Evolutionary conservation across 2,329 filamentous ascomycete genomes (phyloP).

Genomic region (Xylariomycetidae sp.): DNA sequence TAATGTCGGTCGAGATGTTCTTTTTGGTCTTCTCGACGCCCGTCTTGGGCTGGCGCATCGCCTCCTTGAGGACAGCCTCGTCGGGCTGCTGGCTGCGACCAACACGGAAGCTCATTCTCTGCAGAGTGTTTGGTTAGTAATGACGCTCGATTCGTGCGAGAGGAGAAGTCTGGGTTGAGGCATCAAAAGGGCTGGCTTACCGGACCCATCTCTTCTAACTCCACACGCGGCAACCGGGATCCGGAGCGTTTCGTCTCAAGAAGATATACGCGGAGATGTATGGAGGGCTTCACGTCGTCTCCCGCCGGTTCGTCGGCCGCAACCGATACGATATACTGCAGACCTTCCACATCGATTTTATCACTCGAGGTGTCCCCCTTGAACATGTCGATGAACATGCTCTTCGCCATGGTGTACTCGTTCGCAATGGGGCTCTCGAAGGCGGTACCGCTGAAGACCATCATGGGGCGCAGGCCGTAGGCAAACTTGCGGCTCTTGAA

Average conservation of each 20-base stretch:
- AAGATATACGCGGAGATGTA: constrained; percentile 74
- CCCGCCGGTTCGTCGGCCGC: constrained; percentile 60
- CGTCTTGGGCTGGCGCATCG: constrained; percentile 77
- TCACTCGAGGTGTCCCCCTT: constrained; percentile 66
- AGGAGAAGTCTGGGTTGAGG: background rate
- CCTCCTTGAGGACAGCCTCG: constrained; percentile 75
- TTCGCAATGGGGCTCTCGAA: constrained; percentile 78
- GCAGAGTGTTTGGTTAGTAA: background rate
- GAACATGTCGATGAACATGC: constrained; percentile 85
- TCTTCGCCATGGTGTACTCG: constrained; percentile 81
- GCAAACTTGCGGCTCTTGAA: constrained; percentile 74
- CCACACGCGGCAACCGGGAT: constrained; percentile 80
- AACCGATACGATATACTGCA: constrained; percentile 85
- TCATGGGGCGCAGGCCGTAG: constrained; percentile 79
- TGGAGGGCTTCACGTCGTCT: constrained; percentile 45
- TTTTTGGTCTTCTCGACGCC: constrained; percentile 81
- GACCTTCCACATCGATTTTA: constrained; percentile 88
- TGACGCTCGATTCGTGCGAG: constrained; percentile 40
- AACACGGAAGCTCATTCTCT: constrained; percentile 55
- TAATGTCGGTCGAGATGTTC: constrained; percentile 84
- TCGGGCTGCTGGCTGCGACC: constrained; percentile 78
- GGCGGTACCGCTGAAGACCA: constrained; percentile 82
- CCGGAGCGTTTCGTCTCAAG: constrained; percentile 82
- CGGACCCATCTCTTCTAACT: constrained; percentile 92
- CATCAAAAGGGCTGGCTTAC: constrained; percentile 50